phyloP scores from a whole-genome alignment of 139 green algal genomes.

The Asterochloris erici region DNA sequence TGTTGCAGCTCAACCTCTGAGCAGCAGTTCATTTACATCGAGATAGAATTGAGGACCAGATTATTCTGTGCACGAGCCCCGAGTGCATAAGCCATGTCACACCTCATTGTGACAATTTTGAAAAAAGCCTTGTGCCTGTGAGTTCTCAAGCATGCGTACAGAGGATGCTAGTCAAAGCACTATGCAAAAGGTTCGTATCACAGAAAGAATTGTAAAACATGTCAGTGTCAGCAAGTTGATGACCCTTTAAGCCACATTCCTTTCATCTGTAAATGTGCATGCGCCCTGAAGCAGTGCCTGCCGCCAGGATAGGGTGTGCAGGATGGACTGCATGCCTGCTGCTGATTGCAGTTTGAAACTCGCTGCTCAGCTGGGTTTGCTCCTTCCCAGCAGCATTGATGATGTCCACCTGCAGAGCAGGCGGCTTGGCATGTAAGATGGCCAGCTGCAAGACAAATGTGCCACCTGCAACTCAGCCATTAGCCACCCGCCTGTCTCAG shows the following conservation, averaged over 20 bases:
- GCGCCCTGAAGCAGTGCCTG: constrained; percentile 39
- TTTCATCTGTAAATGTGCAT: constrained; percentile 21
- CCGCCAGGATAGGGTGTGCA: constrained; percentile 29
- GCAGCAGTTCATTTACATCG: too few relatives aligned
- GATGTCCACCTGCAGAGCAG: constrained; percentile 35
- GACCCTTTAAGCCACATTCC: not conserved
- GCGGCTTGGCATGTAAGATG: not conserved
- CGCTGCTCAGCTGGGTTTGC: constrained; percentile 25
- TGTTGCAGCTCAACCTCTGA: too few relatives aligned
- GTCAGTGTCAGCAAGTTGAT: not conserved
- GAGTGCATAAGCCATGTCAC: too few relatives aligned
- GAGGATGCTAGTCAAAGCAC: too few relatives aligned
- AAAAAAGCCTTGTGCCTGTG: too few relatives aligned
- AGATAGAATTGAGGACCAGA: too few relatives aligned
- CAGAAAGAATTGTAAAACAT: not conserved
- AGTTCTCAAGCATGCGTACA: too few relatives aligned
- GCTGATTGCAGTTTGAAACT: constrained; percentile 59
- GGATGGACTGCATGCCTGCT: constrained; percentile 42
- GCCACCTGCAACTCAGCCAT: not conserved
- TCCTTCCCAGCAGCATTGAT: constrained; percentile 22
- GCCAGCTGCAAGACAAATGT: not conserved
- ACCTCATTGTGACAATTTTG: too few relatives aligned
- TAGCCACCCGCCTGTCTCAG: not conserved
- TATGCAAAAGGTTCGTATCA: too few relatives aligned
- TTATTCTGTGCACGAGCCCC: too few relatives aligned